Conservation (phyloP, 129 eudicot genomes). For the Apium graveolens region DNA sequence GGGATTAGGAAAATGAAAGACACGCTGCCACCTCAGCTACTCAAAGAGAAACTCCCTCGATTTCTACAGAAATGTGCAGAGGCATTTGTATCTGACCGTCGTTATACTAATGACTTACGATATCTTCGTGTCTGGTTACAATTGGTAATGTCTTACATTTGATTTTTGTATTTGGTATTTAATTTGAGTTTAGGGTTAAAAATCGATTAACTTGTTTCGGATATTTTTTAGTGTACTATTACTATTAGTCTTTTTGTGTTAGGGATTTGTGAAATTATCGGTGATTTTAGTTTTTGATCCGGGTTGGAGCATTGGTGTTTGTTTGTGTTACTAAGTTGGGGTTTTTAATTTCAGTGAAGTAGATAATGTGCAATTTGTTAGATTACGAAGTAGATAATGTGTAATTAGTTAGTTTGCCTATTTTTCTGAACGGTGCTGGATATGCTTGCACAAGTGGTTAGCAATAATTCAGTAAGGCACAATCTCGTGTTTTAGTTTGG, state of each 20-base stretch:
- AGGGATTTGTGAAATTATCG: not conserved
- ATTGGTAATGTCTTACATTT: conserved; percentile 36
- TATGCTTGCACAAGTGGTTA: not conserved
- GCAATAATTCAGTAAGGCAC: not conserved
- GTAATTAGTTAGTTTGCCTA: not conserved
- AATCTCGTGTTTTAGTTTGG: not conserved
- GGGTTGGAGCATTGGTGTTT: not conserved
- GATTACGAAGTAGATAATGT: not conserved
- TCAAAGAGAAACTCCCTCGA: conserved; percentile 80
- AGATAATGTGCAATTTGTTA: not conserved
- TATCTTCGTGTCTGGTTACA: conserved; percentile 88
- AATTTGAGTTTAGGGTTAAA: not conserved
- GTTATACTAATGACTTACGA: conserved; percentile 65
- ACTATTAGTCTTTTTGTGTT: not conserved
- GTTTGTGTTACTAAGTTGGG: not conserved
- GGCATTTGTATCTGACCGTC: conserved; percentile 51
- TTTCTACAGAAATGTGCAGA: conserved; percentile 86
- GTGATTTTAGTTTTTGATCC: not conserved
- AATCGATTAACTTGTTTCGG: not conserved
- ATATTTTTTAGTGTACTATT: not conserved
- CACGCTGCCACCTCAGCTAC: conserved; percentile 48
- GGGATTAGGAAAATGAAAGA: conserved; percentile 66
- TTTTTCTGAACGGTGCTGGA: not conserved
- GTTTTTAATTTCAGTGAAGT: not conserved
- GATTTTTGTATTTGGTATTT: not conserved